phyloP scores from a whole-genome alignment of 345 rosid genomes.

The Citrus unshiu region DNA sequence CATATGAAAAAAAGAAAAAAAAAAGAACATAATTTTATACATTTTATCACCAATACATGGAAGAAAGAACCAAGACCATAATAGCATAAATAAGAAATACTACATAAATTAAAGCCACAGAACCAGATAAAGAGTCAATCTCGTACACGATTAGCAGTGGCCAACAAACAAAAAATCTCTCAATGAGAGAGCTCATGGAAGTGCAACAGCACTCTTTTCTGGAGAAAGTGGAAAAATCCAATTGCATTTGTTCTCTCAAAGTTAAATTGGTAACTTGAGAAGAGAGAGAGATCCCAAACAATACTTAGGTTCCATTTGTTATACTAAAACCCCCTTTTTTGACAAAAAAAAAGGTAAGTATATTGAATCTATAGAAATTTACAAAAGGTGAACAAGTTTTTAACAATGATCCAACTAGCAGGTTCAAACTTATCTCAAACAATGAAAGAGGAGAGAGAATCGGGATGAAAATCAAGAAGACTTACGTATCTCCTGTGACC shows the following conservation, averaged over 20 bases:
- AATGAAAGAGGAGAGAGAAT: neutral
- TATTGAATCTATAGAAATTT: no score
- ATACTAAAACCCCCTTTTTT: neutral
- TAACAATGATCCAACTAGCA: neutral
- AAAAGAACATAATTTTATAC: no score
- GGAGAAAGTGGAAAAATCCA: neutral
- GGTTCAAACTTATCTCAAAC: neutral
- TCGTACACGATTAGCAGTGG: no score
- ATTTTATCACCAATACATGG: neutral
- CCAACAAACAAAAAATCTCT: no score
- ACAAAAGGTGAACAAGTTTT: neutral
- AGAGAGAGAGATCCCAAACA: neutral
- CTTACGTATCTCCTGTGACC: conserved; percentile 97
- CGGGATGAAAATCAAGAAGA: neutral
- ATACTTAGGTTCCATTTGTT: neutral
- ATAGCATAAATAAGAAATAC: no score
- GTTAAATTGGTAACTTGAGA: neutral
- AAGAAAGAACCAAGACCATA: neutral
- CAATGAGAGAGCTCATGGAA: no score
- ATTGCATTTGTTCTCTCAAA: neutral
- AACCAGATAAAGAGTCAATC: no score
- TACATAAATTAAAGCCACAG: no score
- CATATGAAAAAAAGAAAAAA: no score
- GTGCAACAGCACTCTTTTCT: no score
- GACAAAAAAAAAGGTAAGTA: no score